phyloP scores from a whole-genome alignment of 2,329 filamentous ascomycete genomes.

The Sclerotinia trifoliorum region DNA sequence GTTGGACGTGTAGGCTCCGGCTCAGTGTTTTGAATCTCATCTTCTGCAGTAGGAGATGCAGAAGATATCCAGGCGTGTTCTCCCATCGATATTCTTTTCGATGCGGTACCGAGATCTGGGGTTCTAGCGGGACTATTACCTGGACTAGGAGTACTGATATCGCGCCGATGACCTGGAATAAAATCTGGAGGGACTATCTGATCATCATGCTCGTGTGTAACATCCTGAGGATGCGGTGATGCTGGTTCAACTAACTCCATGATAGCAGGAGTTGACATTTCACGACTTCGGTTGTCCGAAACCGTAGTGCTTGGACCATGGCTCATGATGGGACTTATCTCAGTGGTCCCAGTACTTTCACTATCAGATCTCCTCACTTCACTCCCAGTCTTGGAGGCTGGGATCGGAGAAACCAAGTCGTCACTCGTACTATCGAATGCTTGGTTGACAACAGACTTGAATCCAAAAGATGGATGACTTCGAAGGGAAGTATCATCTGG shows the following conservation, averaged over 20 bases:
- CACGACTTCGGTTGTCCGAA: conserved; percentile 39
- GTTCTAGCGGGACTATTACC: conserved; percentile 61
- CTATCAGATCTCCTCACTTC: conserved; percentile 59
- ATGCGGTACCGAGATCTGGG: conserved; percentile 49
- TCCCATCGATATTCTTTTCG: conserved; percentile 43
- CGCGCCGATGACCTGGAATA: conserved; percentile 54
- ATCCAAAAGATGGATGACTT: conserved; percentile 55
- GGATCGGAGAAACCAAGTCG: conserved; percentile 50
- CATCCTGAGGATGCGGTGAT: conserved; percentile 26
- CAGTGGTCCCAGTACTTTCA: conserved; percentile 50
- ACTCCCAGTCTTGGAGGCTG: conserved; percentile 48
- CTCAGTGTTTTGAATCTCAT: conserved; percentile 10
- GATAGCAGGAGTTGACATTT: conserved; percentile 51
- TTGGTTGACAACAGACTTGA: conserved; percentile 60
- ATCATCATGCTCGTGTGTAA: conserved; percentile 22
- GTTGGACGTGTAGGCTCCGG: conserved; percentile 29
- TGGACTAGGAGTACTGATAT: conserved; percentile 56
- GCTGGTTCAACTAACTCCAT: conserved; percentile 47
- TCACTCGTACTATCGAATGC: conserved; percentile 61
- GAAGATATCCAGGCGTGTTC: conserved; percentile 45
- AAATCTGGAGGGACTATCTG: conserved; percentile 41
- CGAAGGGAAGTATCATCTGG: conserved; percentile 42
- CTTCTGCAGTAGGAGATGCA: conserved; percentile 3
- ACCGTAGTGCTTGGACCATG: conserved; percentile 47
- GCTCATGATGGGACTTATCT: conserved; percentile 64